phyloP scores from a whole-genome alignment of 768 basidiomycete genomes.

The Suillus bovinus region DNA sequence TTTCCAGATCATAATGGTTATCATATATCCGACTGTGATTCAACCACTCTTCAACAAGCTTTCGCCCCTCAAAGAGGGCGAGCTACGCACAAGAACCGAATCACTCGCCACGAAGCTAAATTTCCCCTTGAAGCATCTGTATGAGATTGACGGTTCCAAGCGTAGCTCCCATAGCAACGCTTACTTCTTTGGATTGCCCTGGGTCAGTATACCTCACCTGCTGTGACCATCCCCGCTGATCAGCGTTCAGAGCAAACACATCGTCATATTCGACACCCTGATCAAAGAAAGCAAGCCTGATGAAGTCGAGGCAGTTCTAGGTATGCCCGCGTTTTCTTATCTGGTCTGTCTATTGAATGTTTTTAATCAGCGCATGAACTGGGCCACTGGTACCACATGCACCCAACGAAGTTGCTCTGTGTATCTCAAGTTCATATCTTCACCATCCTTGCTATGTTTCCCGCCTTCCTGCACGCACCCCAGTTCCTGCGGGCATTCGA shows the following conservation, averaged over 20 bases:
- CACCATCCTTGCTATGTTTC: conserved; percentile 82
- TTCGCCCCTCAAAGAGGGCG: conserved; percentile 77
- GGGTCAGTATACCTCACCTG: conserved; percentile 49
- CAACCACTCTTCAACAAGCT: conserved; percentile 98
- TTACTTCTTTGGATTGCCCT: conserved; percentile 98
- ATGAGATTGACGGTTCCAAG: conserved; percentile 97
- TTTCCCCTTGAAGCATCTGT: conserved; percentile 93
- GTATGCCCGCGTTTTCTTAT: conserved; percentile 25
- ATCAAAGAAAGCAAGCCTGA: conserved; percentile 89
- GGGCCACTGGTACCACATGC: conserved; percentile 93
- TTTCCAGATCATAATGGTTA: conserved; percentile 83
- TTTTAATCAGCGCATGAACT: conserved; percentile 77
- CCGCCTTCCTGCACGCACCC: conserved; percentile 83
- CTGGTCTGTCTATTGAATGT: background rate
- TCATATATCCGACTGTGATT: conserved; percentile 83
- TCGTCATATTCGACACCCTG: conserved; percentile 96
- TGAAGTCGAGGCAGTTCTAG: conserved; percentile 96
- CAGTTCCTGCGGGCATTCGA: conserved; percentile 80
- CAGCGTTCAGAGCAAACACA: conserved; percentile 73
- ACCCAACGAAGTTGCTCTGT: conserved; percentile 86
- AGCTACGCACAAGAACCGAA: conserved; percentile 78
- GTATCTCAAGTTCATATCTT: conserved; percentile 89
- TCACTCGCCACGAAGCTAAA: conserved; percentile 74
- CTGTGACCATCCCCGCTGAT: background rate
- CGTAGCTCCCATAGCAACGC: conserved; percentile 94